Conservation (phyloP, 2,329 filamentous ascomycete genomes). For the Rhytidhysteron rufulum region DNA sequence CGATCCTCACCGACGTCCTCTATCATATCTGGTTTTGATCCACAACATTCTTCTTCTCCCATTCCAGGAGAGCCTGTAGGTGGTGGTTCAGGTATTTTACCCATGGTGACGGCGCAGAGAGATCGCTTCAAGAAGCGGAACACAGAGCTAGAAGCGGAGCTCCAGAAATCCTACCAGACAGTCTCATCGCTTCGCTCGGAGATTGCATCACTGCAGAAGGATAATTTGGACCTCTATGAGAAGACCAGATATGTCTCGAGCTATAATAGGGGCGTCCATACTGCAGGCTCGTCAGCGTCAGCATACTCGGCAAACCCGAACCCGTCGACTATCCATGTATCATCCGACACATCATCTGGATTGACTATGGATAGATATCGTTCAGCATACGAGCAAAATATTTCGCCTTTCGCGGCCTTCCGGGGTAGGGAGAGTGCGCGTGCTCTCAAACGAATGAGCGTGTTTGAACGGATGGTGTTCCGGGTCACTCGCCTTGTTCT, state of each 20-base stretch:
- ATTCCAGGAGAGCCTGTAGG: conserved; percentile 65
- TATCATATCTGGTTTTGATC: conserved; percentile 93
- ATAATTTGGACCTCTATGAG: conserved; percentile 94
- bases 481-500: conserved; percentile 87
- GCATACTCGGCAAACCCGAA: conserved; percentile 64
- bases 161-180: conserved; percentile 76
- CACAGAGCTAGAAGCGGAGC: conserved; percentile 80
- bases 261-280: conserved; percentile 70
- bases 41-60: conserved; percentile 20
- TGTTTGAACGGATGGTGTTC: conserved; percentile 86
- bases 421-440: conserved; percentile 86
- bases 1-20: conserved; percentile 90
- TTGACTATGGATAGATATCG: conserved; percentile 79
- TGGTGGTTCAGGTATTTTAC: conserved; percentile 81
- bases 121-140: conserved; percentile 99
- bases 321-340: conserved; percentile 64
- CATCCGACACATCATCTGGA: conserved; percentile 57
- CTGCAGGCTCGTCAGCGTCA: conserved; percentile 60
- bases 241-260: conserved; percentile 96
- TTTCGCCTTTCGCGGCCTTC: conserved; percentile 95
- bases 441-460: conserved; percentile 87
- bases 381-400: conserved; percentile 88
- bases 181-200: conserved; percentile 87
- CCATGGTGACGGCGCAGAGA: conserved; percentile 96
- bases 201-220: conserved; percentile 86